phyloP scores from a whole-genome alignment of 768 basidiomycete genomes.

The Trametopsis cervina region DNA sequence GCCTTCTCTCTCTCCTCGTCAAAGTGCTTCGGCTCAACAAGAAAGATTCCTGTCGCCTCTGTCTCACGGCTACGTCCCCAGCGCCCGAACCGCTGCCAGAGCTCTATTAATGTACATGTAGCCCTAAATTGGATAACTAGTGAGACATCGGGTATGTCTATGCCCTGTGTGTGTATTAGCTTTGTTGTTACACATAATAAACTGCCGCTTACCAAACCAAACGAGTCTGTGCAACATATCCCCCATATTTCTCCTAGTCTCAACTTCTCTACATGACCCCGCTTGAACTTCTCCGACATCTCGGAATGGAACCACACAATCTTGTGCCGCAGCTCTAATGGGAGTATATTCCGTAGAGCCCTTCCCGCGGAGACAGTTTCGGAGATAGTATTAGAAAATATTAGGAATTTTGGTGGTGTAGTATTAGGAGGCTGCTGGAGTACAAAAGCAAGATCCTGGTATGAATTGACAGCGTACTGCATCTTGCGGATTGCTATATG shows the following conservation, averaged over 20 bases:
- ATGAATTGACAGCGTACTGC: conserved; percentile 7
- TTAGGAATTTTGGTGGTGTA: background rate
- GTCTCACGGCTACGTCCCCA: background rate
- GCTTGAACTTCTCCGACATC: background rate
- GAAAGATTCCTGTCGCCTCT: background rate
- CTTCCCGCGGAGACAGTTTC: background rate
- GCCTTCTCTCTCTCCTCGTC: background rate
- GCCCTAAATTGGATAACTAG: background rate
- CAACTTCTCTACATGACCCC: background rate
- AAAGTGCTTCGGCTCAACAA: conserved; percentile 1
- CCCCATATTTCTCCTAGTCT: conserved; percentile 1
- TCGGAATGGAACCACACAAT: conserved; percentile 10
- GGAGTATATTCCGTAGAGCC: background rate
- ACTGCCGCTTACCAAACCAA: conserved; percentile 5
- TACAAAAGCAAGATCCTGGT: conserved; percentile 13
- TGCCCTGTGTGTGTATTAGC: background rate
- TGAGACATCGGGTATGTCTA: background rate
- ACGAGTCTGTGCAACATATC: conserved; percentile 3
- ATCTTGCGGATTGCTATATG: conserved; percentile 21
- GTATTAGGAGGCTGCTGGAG: background rate
- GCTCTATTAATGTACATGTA: background rate
- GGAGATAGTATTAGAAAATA: conserved; percentile 7
- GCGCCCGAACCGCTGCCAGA: conserved; percentile 2
- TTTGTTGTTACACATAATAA: no score
- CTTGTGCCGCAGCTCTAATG: background rate